Percentiles rank a stretch among this genome's conserved stretches.
phyloP scores from a whole-genome alignment of 2,329 filamentous ascomycete species.

The Berkeleyomyces basicola region DNA sequence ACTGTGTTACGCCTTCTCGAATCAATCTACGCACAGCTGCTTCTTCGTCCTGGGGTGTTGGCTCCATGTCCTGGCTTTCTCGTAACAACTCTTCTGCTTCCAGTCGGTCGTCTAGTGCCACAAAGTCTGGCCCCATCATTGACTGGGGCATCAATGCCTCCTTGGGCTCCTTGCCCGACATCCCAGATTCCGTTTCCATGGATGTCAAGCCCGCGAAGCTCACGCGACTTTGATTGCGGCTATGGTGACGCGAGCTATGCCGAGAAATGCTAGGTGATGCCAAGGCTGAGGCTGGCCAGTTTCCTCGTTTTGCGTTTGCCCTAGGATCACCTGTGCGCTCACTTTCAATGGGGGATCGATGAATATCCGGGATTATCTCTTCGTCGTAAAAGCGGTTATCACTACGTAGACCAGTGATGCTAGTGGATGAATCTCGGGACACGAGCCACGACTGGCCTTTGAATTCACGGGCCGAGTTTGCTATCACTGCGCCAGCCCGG shows the following conservation, averaged over 20 bases:
- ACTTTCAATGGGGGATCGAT: conserved; percentile 20
- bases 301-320: conserved; percentile 4
- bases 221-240: conserved; percentile 32
- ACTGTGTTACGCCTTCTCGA: conserved; percentile 32
- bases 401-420: conserved; percentile 34
- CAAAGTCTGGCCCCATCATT: conserved; percentile 41
- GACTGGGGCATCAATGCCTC: conserved; percentile 2
- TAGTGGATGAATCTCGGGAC: conserved; percentile 48
- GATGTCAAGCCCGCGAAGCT: conserved; percentile 21
- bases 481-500: conserved; percentile 44
- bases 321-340: background rate
- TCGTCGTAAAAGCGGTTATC: conserved; percentile 29
- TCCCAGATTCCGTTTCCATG: background rate
- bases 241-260: conserved; percentile 19
- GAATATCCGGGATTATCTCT: conserved; percentile 31
- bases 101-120: conserved; percentile 42
- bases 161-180: background rate
- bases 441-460: conserved; percentile 55
- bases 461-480: conserved; percentile 44
- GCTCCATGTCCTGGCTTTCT: conserved; percentile 18
- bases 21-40: conserved; percentile 40
- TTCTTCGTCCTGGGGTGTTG: conserved; percentile 39
- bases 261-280: conserved; percentile 1
- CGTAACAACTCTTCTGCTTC: conserved; percentile 23
- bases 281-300: conserved; percentile 2